Evolutionary conservation across 73 alveolate genomes (phyloP).

Genomic region (Tetrahymena elliotti): DNA sequence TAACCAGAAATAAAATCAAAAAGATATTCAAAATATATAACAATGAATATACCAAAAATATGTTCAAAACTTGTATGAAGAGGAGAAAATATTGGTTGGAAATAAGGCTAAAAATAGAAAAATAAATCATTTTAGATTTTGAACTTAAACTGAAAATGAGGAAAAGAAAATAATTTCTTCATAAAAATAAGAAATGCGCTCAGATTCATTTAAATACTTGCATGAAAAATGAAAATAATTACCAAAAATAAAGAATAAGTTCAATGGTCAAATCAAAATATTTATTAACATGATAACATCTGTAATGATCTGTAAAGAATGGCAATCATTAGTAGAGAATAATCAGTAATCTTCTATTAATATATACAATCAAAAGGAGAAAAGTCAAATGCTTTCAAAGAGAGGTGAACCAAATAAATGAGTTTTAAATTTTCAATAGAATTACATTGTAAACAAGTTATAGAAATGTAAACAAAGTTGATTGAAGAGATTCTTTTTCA

Average conservation of each 20-base stretch:
- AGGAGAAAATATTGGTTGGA: neutral
- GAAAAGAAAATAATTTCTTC: neutral
- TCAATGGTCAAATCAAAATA: neutral
- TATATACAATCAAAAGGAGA: neutral
- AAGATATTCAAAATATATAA: neutral
- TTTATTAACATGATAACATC: neutral
- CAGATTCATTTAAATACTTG: neutral
- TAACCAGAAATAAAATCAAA: neutral
- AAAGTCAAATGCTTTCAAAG: neutral
- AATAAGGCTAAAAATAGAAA: neutral
- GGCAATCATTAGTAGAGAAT: neutral
- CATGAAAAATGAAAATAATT: neutral
- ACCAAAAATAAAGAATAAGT: neutral
- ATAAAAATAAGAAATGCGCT: neutral
- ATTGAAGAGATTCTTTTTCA: neutral
- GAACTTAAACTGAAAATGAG: neutral
- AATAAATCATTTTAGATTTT: neutral
- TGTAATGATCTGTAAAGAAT: neutral
- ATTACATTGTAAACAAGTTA: neutral
- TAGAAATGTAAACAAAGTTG: neutral
- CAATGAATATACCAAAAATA: neutral
- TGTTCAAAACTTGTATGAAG: neutral
- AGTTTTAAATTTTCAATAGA: neutral
- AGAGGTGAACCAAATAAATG: neutral
- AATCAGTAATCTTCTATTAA: neutral